Base-by-base conservation (phyloP, 2,329 filamentous ascomycete genomes). In the Diaporthe eres region DNA sequence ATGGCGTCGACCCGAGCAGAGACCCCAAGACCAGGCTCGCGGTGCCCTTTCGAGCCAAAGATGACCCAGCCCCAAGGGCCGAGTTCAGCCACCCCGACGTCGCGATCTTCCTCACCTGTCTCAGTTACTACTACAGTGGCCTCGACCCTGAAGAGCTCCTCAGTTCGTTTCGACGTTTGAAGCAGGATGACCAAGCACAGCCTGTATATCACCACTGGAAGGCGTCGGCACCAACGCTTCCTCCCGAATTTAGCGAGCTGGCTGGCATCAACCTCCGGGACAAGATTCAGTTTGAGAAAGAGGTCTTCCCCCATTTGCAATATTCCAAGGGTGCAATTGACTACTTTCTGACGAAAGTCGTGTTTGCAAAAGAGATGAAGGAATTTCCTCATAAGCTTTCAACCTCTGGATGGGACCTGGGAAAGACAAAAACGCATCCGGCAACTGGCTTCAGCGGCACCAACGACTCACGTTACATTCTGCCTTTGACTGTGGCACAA, bases 391-490 rank as follows among this genome's bases (percentile, higher is more conserved):
- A 86, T 13, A 94, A 94, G 75, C 82, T 95, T 0, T 91, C 90
- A 0, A 87, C 90, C 0, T 94, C 92, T 0, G 92, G 92, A 0
- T 94, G 92, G 93, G 92, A 95, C 77, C 83, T 94, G 25, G 90
- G 84, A 0, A 80, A 84, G 49, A 63, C 65, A 4, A 92, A 88
- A 72, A 9, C 31, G 0, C 83, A 90, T 31, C 85, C 87, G 0
- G 91, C 88, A 0, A 92, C 90, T 0, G 93, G 93, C 0, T 95
- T 95, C 79, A 94, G 91, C 74, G 93, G 93, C 0, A 95, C 93
- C 0, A 92, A 91, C 39, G 93, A 95, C 77, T 90, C 89, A 0
- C 82, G 86, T 15, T 84, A 86, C 25, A 79, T 92, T 0, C 83
- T 95, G 0, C 92, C 93, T 0, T 79, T 93, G 0, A 83, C 79